phyloP scores from a whole-genome alignment of 805 yeast species.

The Danielia reshetovae region DNA sequence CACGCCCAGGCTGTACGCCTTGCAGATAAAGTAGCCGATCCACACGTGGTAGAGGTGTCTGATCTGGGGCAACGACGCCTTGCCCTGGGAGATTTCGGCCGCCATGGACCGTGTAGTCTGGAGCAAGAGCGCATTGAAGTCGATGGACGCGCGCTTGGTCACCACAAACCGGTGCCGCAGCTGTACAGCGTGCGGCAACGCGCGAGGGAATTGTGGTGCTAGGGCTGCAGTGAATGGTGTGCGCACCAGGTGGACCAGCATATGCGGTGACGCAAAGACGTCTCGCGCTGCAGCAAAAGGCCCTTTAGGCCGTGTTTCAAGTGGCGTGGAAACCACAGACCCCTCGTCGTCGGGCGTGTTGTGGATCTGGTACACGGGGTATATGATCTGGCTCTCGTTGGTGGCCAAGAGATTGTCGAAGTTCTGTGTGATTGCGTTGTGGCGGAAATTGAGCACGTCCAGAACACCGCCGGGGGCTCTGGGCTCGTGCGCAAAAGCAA shows the following conservation, averaged over 20 bases:
- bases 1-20: slow-evolving; percentile 19
- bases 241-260: neutral
- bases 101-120: slow-evolving; percentile 8
- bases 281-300: neutral
- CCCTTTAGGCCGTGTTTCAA: neutral
- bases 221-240: neutral
- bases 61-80: slow-evolving; percentile 24
- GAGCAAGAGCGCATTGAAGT: slow-evolving; percentile 5
- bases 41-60: slow-evolving; percentile 29
- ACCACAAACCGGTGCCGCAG: slow-evolving; percentile 2
- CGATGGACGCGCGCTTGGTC: neutral
- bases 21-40: slow-evolving; percentile 29
- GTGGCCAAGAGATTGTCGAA: slow-evolving; percentile 32
- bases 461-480: slow-evolving; percentile 10
- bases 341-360: slow-evolving; percentile 2
- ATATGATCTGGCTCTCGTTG: slow-evolving; percentile 29
- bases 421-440: slow-evolving; percentile 18
- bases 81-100: slow-evolving; percentile 21
- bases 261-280: neutral
- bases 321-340: neutral
- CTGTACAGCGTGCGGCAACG: slow-evolving; percentile 9
- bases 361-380: slow-evolving; percentile 32
- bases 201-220: neutral
- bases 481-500: neutral
- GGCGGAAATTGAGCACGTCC: slow-evolving; percentile 14